Base-by-base conservation (phyloP, 1,284 basidiomycete species). In the Singerocomus rubriflavus region DNA sequence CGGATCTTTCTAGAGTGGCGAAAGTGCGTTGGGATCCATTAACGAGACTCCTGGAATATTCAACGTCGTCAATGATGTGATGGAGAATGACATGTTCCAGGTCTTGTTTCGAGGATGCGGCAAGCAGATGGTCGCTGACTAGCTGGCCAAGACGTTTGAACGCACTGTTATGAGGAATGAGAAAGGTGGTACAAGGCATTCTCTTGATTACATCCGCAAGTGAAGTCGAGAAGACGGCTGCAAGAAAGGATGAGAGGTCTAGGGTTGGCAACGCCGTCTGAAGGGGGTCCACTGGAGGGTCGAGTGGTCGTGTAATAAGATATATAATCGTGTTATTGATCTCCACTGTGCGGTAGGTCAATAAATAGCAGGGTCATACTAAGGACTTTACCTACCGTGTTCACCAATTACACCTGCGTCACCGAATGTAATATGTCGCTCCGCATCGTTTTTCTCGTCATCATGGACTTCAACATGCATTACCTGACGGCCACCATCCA, bases 101-200 rank as follows among this genome's bases (percentile, higher is more conserved):
- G 64, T 98, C 93, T 46, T 79, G 69, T 64, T 88, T 90, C 6
- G 88, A 80, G 21, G 82, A 78, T 12, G 85, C 78, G 0, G 85
- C 79, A 11, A 98, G 80, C 12, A 98, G 79, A 67, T 98, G 93
- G 29, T 83, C 82, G 75, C 91, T 94, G 51, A 93, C 88, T 34
- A 99, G 79, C 48, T 76, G 58, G 6, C 97, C 97, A 4, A 98
- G 78, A 2, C 85, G 80, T 55, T 82, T 81, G 73, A 98, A 99
- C 0, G 93, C 97, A 27, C 75, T 70, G 64, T 99, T 98, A 37
- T 81, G 84, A 0, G 97, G 97, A 25, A 97, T 84, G 39, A 99
- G 80, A 55, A 94, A 82, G 2, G 93, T 91, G 5, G 89, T 86
- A 9, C 81, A 82, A 0, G 91, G 85, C 16, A 79, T 78, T 14